Conservation (phyloP, 2,329 filamentous ascomycete genomes). For the Tolypocladium album region DNA sequence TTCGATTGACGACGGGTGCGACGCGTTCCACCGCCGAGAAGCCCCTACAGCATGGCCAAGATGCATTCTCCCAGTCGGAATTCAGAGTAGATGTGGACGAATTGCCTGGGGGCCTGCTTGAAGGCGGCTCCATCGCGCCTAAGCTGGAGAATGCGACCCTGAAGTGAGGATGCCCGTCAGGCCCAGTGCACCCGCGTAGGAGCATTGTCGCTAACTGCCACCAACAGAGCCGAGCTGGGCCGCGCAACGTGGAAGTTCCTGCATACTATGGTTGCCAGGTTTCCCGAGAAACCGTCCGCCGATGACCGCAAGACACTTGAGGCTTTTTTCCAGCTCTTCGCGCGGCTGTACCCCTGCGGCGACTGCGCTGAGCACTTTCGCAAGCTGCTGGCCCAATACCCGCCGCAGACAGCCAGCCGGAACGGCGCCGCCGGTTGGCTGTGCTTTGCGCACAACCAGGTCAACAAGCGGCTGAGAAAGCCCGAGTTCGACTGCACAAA, state of each 20-base stretch:
- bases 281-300: conserved; percentile 52
- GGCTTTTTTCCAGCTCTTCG: conserved; percentile 56
- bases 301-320: conserved; percentile 53
- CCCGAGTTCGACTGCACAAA: conserved; percentile 53
- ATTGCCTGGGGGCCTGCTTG: conserved; percentile 40
- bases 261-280: conserved; percentile 61
- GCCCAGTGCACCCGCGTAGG: background rate
- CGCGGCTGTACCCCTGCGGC: conserved; percentile 59
- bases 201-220: background rate
- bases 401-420: conserved; percentile 53
- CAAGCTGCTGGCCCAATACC: conserved; percentile 47
- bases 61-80: conserved; percentile 12
- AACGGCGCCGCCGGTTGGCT: conserved; percentile 57
- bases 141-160: conserved; percentile 74
- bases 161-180: conserved; percentile 42
- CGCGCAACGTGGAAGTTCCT: conserved; percentile 60
- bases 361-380: conserved; percentile 61
- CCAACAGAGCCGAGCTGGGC: conserved; percentile 48
- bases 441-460: conserved; percentile 57
- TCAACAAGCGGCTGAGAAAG: conserved; percentile 55
- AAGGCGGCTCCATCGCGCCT: conserved; percentile 63
- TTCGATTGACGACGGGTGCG: conserved; percentile 6
- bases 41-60: conserved; percentile 8
- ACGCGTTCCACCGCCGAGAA: conserved; percentile 9
- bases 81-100: conserved; percentile 28